phyloP scores from a whole-genome alignment of 306 rosid species.

The Inga leiocalycina region DNA sequence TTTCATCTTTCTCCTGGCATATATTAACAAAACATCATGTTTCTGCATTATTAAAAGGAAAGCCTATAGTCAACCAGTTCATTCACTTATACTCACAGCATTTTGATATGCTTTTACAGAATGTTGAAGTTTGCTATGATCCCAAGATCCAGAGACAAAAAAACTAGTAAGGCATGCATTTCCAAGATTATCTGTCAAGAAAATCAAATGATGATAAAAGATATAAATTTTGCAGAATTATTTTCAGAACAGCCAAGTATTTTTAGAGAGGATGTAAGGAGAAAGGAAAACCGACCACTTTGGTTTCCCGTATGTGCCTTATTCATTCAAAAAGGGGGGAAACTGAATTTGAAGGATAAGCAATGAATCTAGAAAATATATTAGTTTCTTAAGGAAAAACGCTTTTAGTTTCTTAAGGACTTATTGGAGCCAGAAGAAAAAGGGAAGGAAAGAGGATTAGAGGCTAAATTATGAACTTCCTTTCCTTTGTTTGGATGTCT shows the following conservation, averaged over 20 bases:
- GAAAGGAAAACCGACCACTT: background rate
- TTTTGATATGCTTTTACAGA: slow-evolving; percentile 96
- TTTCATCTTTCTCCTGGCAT: slow-evolving; percentile 89
- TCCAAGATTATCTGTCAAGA: slow-evolving; percentile 85
- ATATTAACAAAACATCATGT: slow-evolving; percentile 46
- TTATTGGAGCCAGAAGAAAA: background rate
- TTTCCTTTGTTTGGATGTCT: background rate
- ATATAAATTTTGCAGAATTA: slow-evolving; percentile 15
- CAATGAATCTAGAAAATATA: slow-evolving; percentile 19
- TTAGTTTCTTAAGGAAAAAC: slow-evolving; percentile 15
- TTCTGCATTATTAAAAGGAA: slow-evolving; percentile 32
- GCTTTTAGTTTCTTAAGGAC: background rate
- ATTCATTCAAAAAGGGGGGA: background rate
- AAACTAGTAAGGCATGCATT: slow-evolving; percentile 93
- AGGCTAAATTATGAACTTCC: background rate
- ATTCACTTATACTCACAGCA: slow-evolving; percentile 76
- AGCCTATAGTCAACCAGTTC: slow-evolving; percentile 30
- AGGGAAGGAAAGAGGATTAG: background rate
- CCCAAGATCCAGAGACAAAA: slow-evolving; percentile 92
- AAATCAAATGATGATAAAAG: slow-evolving; percentile 21
- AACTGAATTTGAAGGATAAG: slow-evolving; percentile 12
- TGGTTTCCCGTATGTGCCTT: background rate
- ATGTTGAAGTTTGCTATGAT: slow-evolving; percentile 82
- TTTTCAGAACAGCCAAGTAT: slow-evolving; percentile 12
- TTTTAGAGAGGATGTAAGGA: background rate